These are phyloP conservation scores for Lyophyllum semitale DNA, from an alignment of 768 basidiomycete genomes.

Conservation along the genomic window DNA sequence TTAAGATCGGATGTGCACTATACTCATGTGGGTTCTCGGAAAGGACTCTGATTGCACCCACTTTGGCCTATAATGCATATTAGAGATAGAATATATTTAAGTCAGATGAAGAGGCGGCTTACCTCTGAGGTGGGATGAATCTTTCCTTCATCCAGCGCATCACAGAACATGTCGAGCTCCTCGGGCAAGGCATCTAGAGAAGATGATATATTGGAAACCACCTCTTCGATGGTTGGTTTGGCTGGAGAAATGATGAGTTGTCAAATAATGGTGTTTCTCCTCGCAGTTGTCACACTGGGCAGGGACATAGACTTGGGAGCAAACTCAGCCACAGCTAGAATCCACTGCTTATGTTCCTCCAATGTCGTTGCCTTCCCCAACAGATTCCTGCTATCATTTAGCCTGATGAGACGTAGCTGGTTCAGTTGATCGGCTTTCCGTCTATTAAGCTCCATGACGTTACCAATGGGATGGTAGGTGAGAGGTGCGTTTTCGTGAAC, in stretches of 20 bases:
- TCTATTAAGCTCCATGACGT: conserved; percentile 2
- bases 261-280: conserved; percentile 1
- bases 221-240: conserved; percentile 12
- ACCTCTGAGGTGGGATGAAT: conserved; percentile 18
- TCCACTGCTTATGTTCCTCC: background rate
- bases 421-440: conserved; percentile 7
- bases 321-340: conserved; percentile 4
- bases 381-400: background rate
- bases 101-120: background rate
- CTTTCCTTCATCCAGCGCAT: conserved; percentile 5
- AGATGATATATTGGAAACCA: conserved; percentile 14
- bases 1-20: too few species aligned
- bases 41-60: too few species aligned
- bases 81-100: background rate
- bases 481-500: conserved; percentile 14
- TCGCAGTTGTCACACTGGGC: conserved; percentile 17
- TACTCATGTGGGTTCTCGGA: too few species aligned
- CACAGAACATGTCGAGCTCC: conserved; percentile 9
- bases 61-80: too few species aligned
- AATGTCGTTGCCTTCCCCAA: background rate
- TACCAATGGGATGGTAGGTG: conserved; percentile 17
- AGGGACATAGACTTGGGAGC: conserved; percentile 17
- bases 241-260: conserved; percentile 8
- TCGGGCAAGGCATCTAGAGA: background rate
- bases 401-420: background rate